phyloP scores from a whole-genome alignment of 352 stramenopile species.

The Pythium rishiriense region DNA sequence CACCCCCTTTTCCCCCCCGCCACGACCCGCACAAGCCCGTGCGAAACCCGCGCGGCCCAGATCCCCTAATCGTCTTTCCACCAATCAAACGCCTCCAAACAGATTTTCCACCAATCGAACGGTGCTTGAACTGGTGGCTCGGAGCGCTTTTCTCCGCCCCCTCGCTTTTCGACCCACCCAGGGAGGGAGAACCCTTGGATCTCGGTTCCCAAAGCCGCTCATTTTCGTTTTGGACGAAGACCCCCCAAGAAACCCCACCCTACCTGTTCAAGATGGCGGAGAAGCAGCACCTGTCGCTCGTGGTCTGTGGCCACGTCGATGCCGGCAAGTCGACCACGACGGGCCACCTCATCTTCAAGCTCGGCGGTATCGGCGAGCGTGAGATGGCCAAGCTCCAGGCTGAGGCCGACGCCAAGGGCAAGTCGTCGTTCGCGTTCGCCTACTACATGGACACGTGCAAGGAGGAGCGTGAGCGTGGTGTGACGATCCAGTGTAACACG shows the following conservation, averaged over 20 bases:
- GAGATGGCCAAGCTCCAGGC: conserved; percentile 99
- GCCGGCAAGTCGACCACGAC: conserved; percentile 98
- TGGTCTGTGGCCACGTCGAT: conserved; percentile 96
- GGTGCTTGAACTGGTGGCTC: conserved; percentile 18
- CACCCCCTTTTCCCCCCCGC: background rate
- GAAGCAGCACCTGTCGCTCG: conserved; percentile 69
- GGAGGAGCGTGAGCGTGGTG: conserved; percentile 96
- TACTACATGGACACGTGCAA: conserved; percentile 99
- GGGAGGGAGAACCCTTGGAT: background rate
- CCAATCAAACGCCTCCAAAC: background rate
- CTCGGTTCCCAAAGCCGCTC: background rate
- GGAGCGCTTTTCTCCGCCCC: conserved; percentile 18
- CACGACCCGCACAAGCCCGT: background rate
- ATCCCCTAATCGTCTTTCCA: conserved; percentile 5
- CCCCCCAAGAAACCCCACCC: background rate
- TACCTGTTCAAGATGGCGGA: conserved; percentile 10
- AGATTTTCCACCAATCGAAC: conserved; percentile 12
- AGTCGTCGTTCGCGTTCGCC: conserved; percentile 98
- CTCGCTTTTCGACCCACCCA: background rate
- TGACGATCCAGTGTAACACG: conserved; percentile 97
- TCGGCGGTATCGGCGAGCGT: conserved; percentile 97
- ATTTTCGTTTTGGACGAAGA: conserved; percentile 24
- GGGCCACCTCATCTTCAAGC: conserved; percentile 99
- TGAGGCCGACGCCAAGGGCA: conserved; percentile 89
- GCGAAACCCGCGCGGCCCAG: background rate